Conservation (phyloP, 192 early-diverging fungal species). For the Rhizophagus clarus region DNA sequence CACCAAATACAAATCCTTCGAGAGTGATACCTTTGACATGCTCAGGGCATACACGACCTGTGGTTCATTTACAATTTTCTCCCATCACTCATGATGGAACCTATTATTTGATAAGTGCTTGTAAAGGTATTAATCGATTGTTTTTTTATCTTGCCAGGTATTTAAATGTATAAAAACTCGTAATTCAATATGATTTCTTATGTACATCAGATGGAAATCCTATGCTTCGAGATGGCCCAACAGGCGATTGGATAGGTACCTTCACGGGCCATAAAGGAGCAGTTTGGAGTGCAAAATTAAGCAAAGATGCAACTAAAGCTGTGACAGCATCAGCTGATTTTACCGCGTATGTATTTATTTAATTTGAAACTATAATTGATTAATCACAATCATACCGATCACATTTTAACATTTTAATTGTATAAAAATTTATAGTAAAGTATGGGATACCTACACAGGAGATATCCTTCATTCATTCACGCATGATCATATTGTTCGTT, state of each 20-base stretch:
- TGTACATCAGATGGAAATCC: slow-evolving; percentile 72
- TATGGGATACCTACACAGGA: slow-evolving; percentile 87
- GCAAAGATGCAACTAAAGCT: slow-evolving; percentile 72
- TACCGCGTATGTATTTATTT: slow-evolving; percentile 62
- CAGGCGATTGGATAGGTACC: slow-evolving; percentile 93
- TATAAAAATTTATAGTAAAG: slow-evolving; percentile 52
- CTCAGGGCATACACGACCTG: slow-evolving; percentile 88
- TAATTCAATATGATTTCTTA: neutral
- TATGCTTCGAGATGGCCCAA: slow-evolving; percentile 83
- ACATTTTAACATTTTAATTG: slow-evolving; percentile 10
- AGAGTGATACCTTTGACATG: slow-evolving; percentile 81
- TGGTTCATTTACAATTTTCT: slow-evolving; percentile 86
- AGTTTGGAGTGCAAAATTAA: slow-evolving; percentile 85
- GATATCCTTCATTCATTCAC: slow-evolving; percentile 67
- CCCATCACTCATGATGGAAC: slow-evolving; percentile 69
- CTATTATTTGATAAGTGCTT: slow-evolving; percentile 85
- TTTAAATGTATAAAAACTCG: neutral
- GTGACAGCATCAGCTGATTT: slow-evolving; percentile 95
- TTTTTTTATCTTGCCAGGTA: neutral
- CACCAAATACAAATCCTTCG: slow-evolving; percentile 40
- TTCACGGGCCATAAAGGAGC: slow-evolving; percentile 92
- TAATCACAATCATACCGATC: neutral
- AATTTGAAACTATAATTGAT: neutral
- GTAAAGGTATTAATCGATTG: slow-evolving; percentile 65
- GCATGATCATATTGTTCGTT: slow-evolving; percentile 83